Percentiles rank a stretch among this genome's conserved stretches.
Evolutionary conservation across 768 basidiomycete species (phyloP).

Genomic region (Auriculariales sp.): DNA sequence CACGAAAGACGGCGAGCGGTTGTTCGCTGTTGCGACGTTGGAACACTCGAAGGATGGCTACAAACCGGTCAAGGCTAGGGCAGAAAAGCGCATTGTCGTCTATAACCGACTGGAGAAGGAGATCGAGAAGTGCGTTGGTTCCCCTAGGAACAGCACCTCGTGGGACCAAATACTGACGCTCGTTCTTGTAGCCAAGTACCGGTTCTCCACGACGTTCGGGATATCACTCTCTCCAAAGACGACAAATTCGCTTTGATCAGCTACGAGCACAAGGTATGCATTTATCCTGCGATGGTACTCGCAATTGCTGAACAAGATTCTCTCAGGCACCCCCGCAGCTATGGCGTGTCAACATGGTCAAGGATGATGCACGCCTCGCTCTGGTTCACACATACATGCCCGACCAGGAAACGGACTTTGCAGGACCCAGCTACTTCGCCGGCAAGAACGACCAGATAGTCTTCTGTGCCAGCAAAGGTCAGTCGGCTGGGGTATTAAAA

Average conservation of each 20-base stretch:
- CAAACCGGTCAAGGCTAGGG: slow-evolving; percentile 52
- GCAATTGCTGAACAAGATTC: not conserved
- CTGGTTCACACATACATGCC: slow-evolving; percentile 10
- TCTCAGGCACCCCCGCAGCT: slow-evolving; percentile 13
- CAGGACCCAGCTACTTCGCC: slow-evolving; percentile 10
- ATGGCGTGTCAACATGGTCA: slow-evolving; percentile 11
- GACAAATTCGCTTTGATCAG: slow-evolving; percentile 53
- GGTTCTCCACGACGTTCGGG: slow-evolving; percentile 56
- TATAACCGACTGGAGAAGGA: slow-evolving; percentile 52
- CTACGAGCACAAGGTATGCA: slow-evolving; percentile 54
- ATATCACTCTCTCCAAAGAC: slow-evolving; percentile 48
- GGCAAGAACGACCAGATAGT: slow-evolving; percentile 10
- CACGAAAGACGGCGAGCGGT: slow-evolving; percentile 46
- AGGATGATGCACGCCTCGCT: slow-evolving; percentile 11
- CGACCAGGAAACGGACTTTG: slow-evolving; percentile 7
- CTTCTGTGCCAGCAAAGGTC: slow-evolving; percentile 10
- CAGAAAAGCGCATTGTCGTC: slow-evolving; percentile 62
- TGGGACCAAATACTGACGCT: slow-evolving; percentile 1
- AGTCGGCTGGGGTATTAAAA: not conserved
- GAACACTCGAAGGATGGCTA: slow-evolving; percentile 46
- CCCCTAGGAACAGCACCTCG: not conserved
- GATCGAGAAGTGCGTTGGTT: slow-evolving; percentile 43
- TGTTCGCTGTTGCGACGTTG: slow-evolving; percentile 56
- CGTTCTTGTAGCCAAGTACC: slow-evolving; percentile 42
- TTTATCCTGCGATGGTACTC: not conserved